A percentile compares a stretch with the other conserved stretches of the same genome.
phyloP scores from a whole-genome alignment of 1,284 basidiomycete species.

The Ganoderma lucidum region DNA sequence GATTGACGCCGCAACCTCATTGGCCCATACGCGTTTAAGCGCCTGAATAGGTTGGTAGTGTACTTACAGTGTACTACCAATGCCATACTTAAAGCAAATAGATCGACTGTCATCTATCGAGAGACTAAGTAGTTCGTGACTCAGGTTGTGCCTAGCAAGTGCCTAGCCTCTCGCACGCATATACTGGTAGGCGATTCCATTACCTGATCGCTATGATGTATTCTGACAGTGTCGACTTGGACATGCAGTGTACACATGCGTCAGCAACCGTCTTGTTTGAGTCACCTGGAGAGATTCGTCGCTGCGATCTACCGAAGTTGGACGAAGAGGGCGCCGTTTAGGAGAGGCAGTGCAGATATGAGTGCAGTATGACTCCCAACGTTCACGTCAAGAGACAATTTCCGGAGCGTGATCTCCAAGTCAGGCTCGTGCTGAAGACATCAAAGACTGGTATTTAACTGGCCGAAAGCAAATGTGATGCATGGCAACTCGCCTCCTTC shows the following conservation, averaged over 20 bases:
- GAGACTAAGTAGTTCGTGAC: not conserved
- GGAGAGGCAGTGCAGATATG: slow-evolving; percentile 1
- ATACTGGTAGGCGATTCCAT: not conserved
- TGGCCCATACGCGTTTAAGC: no score
- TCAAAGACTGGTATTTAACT: not conserved
- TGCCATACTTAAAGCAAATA: no score
- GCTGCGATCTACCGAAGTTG: not conserved
- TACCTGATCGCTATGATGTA: not conserved
- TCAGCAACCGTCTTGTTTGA: not conserved
- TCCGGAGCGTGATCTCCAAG: not conserved
- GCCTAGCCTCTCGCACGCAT: not conserved
- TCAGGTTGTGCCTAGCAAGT: not conserved
- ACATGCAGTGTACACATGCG: not conserved
- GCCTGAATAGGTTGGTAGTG: no score
- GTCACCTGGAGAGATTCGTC: not conserved
- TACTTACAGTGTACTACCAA: no score
- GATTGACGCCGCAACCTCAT: no score
- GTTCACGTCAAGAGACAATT: not conserved
- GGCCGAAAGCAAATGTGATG: no score
- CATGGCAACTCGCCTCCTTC: no score
- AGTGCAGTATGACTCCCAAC: not conserved
- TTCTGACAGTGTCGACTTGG: not conserved
- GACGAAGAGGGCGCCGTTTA: not conserved
- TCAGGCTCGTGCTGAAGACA: not conserved
- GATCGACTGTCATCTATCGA: no score